Evolutionary conservation across 192 early-diverging fungal species (phyloP), one percentile per base, ranked within the genome.

Genomic region (Entomortierella chlamydospora): DNA sequence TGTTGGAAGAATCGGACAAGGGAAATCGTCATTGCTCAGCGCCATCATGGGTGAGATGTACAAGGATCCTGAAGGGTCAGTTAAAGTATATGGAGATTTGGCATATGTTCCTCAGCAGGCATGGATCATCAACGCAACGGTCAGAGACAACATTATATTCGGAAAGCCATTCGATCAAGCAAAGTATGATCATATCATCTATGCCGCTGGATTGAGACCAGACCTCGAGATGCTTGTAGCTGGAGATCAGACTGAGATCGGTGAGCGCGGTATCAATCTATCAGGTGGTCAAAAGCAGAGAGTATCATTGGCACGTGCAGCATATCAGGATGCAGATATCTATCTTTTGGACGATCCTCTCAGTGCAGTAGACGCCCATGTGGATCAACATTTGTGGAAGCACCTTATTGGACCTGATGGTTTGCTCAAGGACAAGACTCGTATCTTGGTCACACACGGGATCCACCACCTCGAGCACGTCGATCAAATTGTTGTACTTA

Each of bases 251-350:
- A 84, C 83, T 15, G 78, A 84, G 50, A 83, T 86, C 69, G 83
- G 81, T 4, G 85, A 84, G 56, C 67, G 81, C 31, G 78, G 81
- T 0, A 73, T 82, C 54, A 88, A 85, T 17, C 70, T 94, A 1
- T 88, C 79, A 11, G 91, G 93, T n/a, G 95, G 95, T 3, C 97
- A 99, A 85, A 93, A 93, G 64, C 91, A 94, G 51, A 85, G 96
- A 3, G 85, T 98, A 52, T 91, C 92, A 45, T 66, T 98, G 33
- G 96, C 96, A 1, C 86, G 97, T 11, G 83, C 91, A 0, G 82
- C 94, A 1, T 96, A 98, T 82, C 87, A 82, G 30, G 87, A 91
- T 68, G 84, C 90, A 3, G 93, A 95, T 30, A 91, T 96, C 58
- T 87, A 93, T 3, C 71, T 97, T 0, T 73, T 97, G 7, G 96